phyloP scores from a whole-genome alignment of 2,329 filamentous ascomycete species.

The Trichoderma sp. region DNA sequence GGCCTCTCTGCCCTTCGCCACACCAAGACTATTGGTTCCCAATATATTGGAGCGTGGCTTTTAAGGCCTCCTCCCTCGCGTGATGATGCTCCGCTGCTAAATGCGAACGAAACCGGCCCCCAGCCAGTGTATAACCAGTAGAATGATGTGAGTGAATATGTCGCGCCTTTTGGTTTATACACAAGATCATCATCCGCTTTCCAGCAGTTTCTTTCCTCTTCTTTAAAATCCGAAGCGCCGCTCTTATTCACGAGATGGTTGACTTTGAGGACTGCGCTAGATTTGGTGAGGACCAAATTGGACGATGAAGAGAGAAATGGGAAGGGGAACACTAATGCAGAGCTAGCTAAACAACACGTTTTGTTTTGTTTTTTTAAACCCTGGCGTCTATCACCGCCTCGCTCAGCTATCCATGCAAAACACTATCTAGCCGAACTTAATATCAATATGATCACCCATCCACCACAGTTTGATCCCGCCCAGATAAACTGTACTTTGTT shows the following conservation, averaged over 20 bases:
- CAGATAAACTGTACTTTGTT: too few species aligned
- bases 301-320: background rate
- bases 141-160: background rate
- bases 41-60: background rate
- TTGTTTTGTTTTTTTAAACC: too few species aligned
- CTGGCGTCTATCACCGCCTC: slow-evolving; percentile 1
- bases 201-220: background rate
- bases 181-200: background rate
- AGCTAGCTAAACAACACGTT: background rate
- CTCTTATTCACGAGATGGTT: background rate
- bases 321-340: slow-evolving; percentile 12
- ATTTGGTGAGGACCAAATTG: background rate
- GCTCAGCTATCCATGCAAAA: background rate
- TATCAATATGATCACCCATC: slow-evolving; percentile 6
- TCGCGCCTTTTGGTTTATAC: background rate
- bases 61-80: background rate
- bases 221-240: slow-evolving; percentile 18
- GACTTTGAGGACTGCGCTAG: background rate
- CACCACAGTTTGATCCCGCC: background rate
- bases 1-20: background rate
- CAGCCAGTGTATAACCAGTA: background rate
- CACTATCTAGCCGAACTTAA: background rate
- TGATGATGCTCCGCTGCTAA: background rate
- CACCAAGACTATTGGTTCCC: slow-evolving; percentile 14
- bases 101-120: slow-evolving; percentile 14